Evolutionary conservation across 2,329 filamentous ascomycete genomes (phyloP).

Genomic region (Sphaerulina vaccinii): DNA sequence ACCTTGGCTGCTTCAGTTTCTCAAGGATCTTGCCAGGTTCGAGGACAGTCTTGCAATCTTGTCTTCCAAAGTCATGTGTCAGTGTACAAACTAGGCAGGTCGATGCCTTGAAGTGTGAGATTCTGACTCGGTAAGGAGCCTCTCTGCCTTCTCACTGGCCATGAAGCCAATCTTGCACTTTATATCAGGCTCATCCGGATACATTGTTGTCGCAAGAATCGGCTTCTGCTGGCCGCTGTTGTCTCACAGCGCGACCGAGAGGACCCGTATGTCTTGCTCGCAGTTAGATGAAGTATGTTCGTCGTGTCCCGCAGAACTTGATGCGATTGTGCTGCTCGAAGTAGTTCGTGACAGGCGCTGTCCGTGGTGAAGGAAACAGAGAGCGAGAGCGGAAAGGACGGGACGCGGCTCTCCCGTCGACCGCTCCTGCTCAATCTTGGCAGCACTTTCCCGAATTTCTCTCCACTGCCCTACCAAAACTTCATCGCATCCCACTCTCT

Average conservation of each 20-base stretch:
- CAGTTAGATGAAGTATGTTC: too few relatives aligned
- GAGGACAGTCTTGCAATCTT: background rate
- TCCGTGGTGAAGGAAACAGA: background rate
- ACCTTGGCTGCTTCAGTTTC: background rate
- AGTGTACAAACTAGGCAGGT: background rate
- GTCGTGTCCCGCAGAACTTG: too few relatives aligned
- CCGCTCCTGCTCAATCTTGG: constrained; percentile 4
- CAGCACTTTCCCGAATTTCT: background rate
- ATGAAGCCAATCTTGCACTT: too few relatives aligned
- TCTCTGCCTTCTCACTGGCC: too few relatives aligned
- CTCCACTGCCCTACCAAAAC: background rate
- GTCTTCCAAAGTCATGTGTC: background rate
- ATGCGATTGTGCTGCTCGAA: too few relatives aligned
- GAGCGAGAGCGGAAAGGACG: background rate
- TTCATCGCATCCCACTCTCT: background rate
- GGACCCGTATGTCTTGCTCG: too few relatives aligned
- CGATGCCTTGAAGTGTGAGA: background rate
- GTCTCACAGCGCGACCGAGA: too few relatives aligned
- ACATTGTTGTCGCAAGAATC: too few relatives aligned
- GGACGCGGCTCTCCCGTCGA: background rate
- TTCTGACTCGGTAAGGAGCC: background rate
- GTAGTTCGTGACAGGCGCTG: too few relatives aligned
- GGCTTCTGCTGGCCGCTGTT: too few relatives aligned
- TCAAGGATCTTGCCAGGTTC: background rate
- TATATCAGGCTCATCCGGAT: too few relatives aligned